Percentiles rank a stretch among this genome's conserved stretches.
Conservation (phyloP, 2,329 filamentous ascomycete species). For the Pseudogymnoascus sp. region DNA sequence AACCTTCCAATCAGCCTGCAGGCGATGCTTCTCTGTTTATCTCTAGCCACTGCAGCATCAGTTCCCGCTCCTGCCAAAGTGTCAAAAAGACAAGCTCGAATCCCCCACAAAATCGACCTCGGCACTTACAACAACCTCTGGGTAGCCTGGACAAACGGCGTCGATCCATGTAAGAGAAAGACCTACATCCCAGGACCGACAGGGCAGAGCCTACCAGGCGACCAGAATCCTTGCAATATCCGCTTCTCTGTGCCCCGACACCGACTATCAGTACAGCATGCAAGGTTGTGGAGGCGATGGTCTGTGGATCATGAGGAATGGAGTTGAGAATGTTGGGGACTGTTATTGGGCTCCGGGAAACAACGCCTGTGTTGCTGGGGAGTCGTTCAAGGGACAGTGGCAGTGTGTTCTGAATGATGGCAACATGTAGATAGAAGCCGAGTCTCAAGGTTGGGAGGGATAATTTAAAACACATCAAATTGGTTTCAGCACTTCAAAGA, state of each 20-base stretch:
- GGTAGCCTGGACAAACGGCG: neutral
- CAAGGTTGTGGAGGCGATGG: neutral
- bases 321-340: neutral
- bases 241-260: neutral
- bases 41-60: neutral
- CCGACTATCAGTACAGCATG: neutral
- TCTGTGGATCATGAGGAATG: neutral
- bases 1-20: neutral
- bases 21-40: neutral
- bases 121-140: neutral
- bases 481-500: too few species aligned
- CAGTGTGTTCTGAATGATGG: conserved; percentile 1
- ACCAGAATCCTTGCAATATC: neutral
- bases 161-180: neutral
- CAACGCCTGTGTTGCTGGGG: neutral
- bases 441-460: neutral
- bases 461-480: too few species aligned
- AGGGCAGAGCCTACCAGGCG: neutral
- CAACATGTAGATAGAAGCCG: neutral
- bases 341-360: neutral
- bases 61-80: neutral
- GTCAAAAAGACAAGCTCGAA: neutral
- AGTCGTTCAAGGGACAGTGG: neutral
- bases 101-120: neutral
- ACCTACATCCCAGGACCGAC: neutral